Base-by-base conservation (phyloP, 192 early-diverging fungal genomes). In the Dissophora globulifera region DNA sequence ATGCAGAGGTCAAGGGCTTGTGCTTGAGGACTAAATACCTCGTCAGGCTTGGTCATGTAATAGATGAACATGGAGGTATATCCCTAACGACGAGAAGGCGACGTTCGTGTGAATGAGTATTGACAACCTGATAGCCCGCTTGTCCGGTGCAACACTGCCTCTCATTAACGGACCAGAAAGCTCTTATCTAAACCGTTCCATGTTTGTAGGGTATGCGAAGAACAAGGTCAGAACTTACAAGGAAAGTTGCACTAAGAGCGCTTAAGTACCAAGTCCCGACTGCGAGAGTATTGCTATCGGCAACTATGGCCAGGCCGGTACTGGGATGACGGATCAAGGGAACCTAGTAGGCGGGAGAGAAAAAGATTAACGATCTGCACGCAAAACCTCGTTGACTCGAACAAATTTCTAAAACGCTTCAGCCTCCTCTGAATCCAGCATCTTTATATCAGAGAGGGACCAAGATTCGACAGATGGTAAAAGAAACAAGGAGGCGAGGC, bases 231-330 rank as follows among this genome's bases (percentile, higher is more conserved):
- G 2, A 42, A 56, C 72, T 67, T 56, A 76, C 72, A 33, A 67
- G 13, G 19, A 20, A 76, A 19, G 63, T 67, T 7, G 46, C 23
- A 17, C 72, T 64, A 19, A 76, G 72, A 16, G 72, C 55, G 20
- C 50, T 67, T 25, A 76, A 38, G 38, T 76, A 76, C 72, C 72
- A 76, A 10, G 63, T 76, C 0, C 72, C 72, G 5, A 76, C 72
- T 2, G 72, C 72, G 4, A 76, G 64, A 6, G 72, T 67, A 31
- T 76, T 76, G 35, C 63, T 76, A 47, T 76, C 72, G 6, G 72
- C 72, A 38, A 76, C 50, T 45, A 57, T 76, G 35, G 72, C 63
- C 12, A 76, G 58, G 16, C 63, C 58, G 2, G 57, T 54, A 43
- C 58, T 76, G 51, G 66, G 49, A 23, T 76, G 72, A 17, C 63